Conservation (phyloP, 352 stramenopile genomes). For the Porosira glacialis region DNA sequence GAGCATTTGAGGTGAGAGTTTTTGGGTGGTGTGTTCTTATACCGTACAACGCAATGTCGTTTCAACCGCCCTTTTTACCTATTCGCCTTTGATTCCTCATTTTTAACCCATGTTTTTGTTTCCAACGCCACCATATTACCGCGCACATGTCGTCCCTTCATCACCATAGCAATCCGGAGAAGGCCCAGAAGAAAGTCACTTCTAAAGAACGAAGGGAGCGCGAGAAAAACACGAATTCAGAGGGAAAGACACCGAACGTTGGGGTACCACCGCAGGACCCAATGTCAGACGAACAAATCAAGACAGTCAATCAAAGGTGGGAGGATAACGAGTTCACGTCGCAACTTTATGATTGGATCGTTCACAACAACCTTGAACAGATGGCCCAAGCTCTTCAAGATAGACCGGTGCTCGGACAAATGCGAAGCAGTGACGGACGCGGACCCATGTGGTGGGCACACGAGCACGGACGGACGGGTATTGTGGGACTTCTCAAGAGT, state of each 20-base stretch:
- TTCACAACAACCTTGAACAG: conserved; percentile 62
- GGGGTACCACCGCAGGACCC: conserved; percentile 18
- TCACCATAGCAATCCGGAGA: no score
- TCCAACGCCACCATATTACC: no score
- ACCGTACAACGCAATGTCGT: no score
- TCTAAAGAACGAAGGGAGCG: no score
- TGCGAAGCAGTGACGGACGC: conserved; percentile 64
- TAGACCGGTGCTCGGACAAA: neutral
- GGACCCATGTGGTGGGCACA: conserved; percentile 82
- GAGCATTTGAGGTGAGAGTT: conserved; percentile 55
- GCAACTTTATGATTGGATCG: conserved; percentile 79
- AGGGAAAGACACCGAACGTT: conserved; percentile 18
- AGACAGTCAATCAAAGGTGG: conserved; percentile 76
- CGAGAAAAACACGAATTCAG: no score
- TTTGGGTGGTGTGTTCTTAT: no score
- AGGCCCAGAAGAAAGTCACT: no score
- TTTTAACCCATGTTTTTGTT: no score
- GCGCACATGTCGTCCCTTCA: no score
- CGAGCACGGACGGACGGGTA: conserved; percentile 73
- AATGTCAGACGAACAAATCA: conserved; percentile 50
- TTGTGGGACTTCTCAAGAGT: conserved; percentile 79
- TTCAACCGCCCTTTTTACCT: no score
- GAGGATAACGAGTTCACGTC: conserved; percentile 78
- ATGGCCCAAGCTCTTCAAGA: conserved; percentile 47
- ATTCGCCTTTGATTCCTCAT: no score